Base-by-base conservation (phyloP, 306 rosid genomes). In the Sicyos baderoa region DNA sequence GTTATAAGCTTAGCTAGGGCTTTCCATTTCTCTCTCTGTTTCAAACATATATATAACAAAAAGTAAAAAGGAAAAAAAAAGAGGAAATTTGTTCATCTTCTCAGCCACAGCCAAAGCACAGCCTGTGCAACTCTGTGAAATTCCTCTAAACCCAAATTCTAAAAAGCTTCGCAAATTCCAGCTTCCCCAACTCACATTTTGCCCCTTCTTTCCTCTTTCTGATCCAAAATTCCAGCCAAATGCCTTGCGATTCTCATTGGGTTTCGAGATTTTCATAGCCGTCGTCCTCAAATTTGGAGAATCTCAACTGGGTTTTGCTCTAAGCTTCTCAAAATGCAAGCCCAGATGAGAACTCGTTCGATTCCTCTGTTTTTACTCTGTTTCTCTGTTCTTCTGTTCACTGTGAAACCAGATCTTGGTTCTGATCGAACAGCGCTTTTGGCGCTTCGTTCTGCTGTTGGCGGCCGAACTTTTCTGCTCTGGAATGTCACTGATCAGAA, bases 351-450 rank as follows among this genome's bases (percentile, higher is more conserved):
- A 19, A 59, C 9, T 62, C 70, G 6, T 49, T 37, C 32, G 29
- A 59, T 79, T 17, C 22, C 55, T n/a, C 21, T 79, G 16, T 66
- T 61, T 0, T 5, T 74, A 2, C 3, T 71, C 18, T 23, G 37
- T n/a, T 21, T 77, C 27, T 52, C 64, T 5, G 4, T 63, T 12
- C 32, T 80, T 15, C 60, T 80, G 9, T 76, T 78, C 18, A 15
- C 29, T 16, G 86, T 59, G 0, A 69, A 44, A 12, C 81, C 86
- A 64, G 82, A 83, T 83, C 86, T 83, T 78, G 70, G 12, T 68
- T 80, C 86, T 25, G 86, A 83, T 52, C 69, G 76, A 61, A 65
- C 76, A 16, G 86, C 86, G 25, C 76, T 83, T 3, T 74, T 83
- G 6, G 65, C 82, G 7, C 78, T 83, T 40, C 81, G 86, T 19